These are phyloP conservation scores for Lophiotrema nucula DNA, from an alignment of 495 filamentous ascomycete genomes.

Conservation along the genomic window DNA sequence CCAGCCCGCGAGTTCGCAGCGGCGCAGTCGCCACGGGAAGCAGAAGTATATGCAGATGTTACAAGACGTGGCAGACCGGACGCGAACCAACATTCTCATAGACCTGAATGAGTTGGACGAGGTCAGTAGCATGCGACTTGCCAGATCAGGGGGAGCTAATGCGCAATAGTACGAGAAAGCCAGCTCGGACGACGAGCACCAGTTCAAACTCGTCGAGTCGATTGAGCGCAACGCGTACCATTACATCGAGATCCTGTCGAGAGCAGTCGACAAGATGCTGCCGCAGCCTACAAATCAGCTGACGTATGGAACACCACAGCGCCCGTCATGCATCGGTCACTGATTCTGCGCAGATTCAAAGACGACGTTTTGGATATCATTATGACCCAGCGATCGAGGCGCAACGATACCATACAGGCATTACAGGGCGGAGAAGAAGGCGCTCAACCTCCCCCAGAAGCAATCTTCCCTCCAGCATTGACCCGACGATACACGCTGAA, in stretches of 20 bases:
- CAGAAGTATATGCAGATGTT: slow-evolving; percentile 89
- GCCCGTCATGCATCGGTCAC: not conserved
- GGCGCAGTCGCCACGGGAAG: slow-evolving; percentile 55
- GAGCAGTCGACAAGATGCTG: slow-evolving; percentile 84
- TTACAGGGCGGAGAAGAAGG: slow-evolving; percentile 60
- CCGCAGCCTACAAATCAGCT: slow-evolving; percentile 74
- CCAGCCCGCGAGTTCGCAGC: slow-evolving; percentile 45
- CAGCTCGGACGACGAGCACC: slow-evolving; percentile 55
- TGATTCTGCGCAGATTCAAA: slow-evolving; percentile 67
- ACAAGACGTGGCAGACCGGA: slow-evolving; percentile 81
- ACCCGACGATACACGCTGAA: slow-evolving; percentile 92
- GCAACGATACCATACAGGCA: slow-evolving; percentile 72
- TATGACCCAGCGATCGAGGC: slow-evolving; percentile 82
- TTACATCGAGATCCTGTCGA: slow-evolving; percentile 87
- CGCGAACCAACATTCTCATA: slow-evolving; percentile 70
- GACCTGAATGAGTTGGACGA: slow-evolving; percentile 83
- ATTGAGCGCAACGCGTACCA: slow-evolving; percentile 90
- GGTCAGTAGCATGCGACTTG: slow-evolving; percentile 48
- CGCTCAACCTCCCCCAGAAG: slow-evolving; percentile 57
- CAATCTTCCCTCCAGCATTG: slow-evolving; percentile 83
- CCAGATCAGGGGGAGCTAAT: not conserved
- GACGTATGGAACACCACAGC: slow-evolving; percentile 54
- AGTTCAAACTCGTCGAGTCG: slow-evolving; percentile 74
- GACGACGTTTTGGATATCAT: slow-evolving; percentile 97
- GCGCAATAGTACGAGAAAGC: slow-evolving; percentile 66